A percentile compares a stretch with the other conserved stretches of the same genome.
phyloP scores from a whole-genome alignment of 176 grass and related monocot genomes.

The Miscanthus lutarioriparius region DNA sequence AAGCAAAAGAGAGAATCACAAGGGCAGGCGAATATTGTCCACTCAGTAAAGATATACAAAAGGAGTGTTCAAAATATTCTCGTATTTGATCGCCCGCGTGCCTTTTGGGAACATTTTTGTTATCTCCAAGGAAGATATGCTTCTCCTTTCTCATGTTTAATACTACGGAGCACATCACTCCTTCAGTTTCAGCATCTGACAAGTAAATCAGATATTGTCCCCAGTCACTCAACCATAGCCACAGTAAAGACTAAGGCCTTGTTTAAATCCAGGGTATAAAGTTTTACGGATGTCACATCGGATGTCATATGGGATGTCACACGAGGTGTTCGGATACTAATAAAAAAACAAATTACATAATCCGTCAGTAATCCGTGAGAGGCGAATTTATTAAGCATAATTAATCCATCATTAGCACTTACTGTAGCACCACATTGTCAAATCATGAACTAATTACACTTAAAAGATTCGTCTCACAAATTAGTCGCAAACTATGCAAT shows the following conservation, averaged over 20 bases:
- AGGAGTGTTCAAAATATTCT: conserved; percentile 1
- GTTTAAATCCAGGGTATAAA: too few relatives aligned
- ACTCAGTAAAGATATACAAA: conserved; percentile 3
- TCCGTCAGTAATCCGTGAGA: too few relatives aligned
- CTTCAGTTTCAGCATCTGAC: conserved; percentile 1
- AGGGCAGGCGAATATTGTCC: neutral
- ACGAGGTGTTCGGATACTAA: too few relatives aligned
- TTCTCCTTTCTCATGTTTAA: neutral
- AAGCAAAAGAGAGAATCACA: neutral
- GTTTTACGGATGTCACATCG: too few relatives aligned
- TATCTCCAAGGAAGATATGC: conserved; percentile 5
- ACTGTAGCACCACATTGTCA: too few relatives aligned
- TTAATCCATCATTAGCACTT: too few relatives aligned
- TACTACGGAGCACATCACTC: neutral
- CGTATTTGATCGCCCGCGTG: neutral
- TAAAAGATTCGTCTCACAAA: too few relatives aligned
- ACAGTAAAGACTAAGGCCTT: conserved; percentile 6
- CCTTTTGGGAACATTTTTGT: neutral
- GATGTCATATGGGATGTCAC: too few relatives aligned
- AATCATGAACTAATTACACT: too few relatives aligned
- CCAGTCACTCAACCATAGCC: neutral
- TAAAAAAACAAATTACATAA: too few relatives aligned
- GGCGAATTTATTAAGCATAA: too few relatives aligned
- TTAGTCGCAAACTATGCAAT: too few relatives aligned
- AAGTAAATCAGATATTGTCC: conserved; percentile 34